These are phyloP conservation scores for Eucalyptus lansdowneana DNA, from an alignment of 345 rosid species.

Conservation along the genomic window DNA sequence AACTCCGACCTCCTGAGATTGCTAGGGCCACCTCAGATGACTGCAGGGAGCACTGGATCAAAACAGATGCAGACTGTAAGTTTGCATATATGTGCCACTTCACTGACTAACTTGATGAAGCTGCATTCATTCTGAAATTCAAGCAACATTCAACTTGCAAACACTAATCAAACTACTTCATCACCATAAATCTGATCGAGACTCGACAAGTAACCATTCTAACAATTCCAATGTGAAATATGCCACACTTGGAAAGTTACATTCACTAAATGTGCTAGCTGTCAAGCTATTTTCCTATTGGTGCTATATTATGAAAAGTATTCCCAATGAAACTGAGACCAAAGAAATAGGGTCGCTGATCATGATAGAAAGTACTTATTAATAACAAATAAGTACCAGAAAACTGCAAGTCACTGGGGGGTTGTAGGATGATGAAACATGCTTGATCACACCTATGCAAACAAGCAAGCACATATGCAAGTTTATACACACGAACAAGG, in stretches of 20 bases:
- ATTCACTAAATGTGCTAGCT: not conserved
- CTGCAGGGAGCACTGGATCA: conserved; percentile 75
- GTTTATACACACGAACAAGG: not conserved
- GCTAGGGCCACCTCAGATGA: conserved; percentile 14
- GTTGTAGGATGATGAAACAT: not conserved
- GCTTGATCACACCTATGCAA: not conserved
- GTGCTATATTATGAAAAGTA: not conserved
- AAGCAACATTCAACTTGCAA: not conserved
- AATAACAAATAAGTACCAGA: not conserved
- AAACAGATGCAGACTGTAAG: conserved; percentile 92
- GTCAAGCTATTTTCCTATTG: not conserved
- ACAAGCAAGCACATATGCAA: not conserved
- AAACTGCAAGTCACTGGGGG: not conserved
- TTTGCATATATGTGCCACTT: not conserved
- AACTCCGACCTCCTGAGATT: conserved; percentile 17
- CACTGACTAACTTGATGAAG: not conserved
- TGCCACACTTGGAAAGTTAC: not conserved
- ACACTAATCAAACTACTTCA: not conserved
- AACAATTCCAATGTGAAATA: not conserved
- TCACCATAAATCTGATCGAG: not conserved
- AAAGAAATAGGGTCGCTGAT: not conserved
- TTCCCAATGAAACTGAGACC: not conserved
- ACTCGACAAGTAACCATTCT: not conserved
- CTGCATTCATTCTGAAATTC: not conserved
- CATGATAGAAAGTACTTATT: not conserved